A percentile compares a stretch with the other conserved stretches of the same genome.
phyloP scores from a whole-genome alignment of 192 early-diverging fungal genomes.

The Backusella liffmaniae region DNA sequence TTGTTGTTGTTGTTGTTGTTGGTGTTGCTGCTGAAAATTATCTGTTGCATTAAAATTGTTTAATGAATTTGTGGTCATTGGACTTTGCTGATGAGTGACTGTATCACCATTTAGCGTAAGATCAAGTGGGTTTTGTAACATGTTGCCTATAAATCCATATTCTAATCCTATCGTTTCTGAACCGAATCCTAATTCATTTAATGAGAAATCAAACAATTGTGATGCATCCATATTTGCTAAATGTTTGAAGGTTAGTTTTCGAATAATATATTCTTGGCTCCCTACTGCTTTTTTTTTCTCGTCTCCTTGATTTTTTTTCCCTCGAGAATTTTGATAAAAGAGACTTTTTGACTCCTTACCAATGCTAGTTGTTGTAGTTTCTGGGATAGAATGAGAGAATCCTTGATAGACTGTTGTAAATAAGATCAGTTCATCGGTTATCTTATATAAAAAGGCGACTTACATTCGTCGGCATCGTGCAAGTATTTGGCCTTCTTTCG shows the following conservation, averaged over 20 bases:
- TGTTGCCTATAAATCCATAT: slow-evolving; percentile 85
- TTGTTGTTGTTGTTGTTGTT: not conserved
- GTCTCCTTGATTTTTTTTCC: not conserved
- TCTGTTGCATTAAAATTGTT: not conserved
- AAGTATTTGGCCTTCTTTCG: slow-evolving; percentile 94
- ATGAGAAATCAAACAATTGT: slow-evolving; percentile 37
- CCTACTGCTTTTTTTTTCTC: not conserved
- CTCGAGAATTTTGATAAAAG: not conserved
- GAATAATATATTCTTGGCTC: not conserved
- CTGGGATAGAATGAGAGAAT: slow-evolving; percentile 3
- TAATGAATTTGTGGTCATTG: not conserved
- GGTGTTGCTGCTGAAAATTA: not conserved
- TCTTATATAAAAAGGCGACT: not conserved
- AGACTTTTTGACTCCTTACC: slow-evolving; percentile 9
- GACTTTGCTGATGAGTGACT: not conserved
- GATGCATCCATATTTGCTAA: slow-evolving; percentile 16
- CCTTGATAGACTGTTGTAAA: not conserved
- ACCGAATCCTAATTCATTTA: slow-evolving; percentile 66
- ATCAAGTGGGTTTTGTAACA: slow-evolving; percentile 63
- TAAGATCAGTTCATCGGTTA: not conserved
- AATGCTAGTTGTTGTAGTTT: not conserved
- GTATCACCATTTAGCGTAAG: not conserved
- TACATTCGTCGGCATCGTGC: slow-evolving; percentile 48
- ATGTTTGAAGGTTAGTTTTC: not conserved
- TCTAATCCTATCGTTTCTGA: slow-evolving; percentile 88